Base-by-base conservation (phyloP, 1,284 basidiomycete species). In the Cutaneotrichosporon sp. region DNA sequence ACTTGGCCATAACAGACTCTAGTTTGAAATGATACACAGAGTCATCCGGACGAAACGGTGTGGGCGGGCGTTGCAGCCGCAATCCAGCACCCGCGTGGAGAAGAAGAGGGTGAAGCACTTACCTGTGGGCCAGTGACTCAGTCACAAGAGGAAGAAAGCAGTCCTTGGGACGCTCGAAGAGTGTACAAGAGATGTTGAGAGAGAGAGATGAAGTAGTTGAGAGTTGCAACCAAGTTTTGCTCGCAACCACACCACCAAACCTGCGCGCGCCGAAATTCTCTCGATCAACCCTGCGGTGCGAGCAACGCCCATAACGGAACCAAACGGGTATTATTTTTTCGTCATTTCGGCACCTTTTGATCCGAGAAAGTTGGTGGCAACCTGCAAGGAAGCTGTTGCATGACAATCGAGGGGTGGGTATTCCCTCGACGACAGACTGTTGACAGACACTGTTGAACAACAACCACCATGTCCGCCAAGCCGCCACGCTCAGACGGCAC, bases 1-100 rank as follows among this genome's bases (percentile, higher is more conserved):
- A 54, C 63, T 72, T 72, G 61, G 69, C 69, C 72, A 58, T 74
- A 69, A 74, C 70, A 72, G 72, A 74, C 72, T 74, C 72, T 74
- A 74, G 72, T 74, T 74, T 74, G 72, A 74, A 68, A 60, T 64
- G 64, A 64, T 65, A 72, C 72, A 74, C 72, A 61, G 60, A 62
- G 66, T 74, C 72, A 74, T 74, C 72, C 62, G 51, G 55, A 17
- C 49, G 54, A 42, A 20, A 46, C n/a, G 47, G 43, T 48, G 48
- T 44, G n/a, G n/a, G n/a, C n/a, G n/a, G n/a, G n/a, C n/a, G n/a
- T n/a, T n/a, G n/a, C n/a, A n/a, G n/a, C n/a, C n/a, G 42, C 36
- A 17, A 35, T 45, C 43, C 43, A 45, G 43, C 43, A 45, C 43
- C 43, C 22, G 40, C 40, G 44, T n/a, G n/a, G 35, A 21, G 23